Conservation (phyloP, 805 yeast genomes). For the Candida nanaspora region DNA sequence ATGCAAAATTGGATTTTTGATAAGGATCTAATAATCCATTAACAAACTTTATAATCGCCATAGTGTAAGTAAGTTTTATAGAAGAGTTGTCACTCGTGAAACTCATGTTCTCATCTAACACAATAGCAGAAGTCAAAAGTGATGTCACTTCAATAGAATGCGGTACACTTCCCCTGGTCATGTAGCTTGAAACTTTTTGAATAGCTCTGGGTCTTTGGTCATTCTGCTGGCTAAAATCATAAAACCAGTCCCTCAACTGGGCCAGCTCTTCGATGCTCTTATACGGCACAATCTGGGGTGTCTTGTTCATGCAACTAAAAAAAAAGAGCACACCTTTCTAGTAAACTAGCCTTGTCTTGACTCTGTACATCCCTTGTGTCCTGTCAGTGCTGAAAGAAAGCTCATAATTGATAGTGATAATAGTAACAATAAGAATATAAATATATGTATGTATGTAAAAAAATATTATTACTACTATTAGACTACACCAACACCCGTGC, state of each 20-base stretch:
- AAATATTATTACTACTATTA: no score
- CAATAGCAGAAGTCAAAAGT: slow-evolving; percentile 41
- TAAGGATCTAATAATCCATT: slow-evolving; percentile 85
- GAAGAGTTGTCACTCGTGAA: slow-evolving; percentile 5
- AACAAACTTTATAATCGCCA: slow-evolving; percentile 78
- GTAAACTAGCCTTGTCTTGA: no score
- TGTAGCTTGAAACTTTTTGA: slow-evolving; percentile 43
- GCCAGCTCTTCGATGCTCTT: slow-evolving; percentile 35
- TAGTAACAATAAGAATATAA: no score
- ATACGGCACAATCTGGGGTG: slow-evolving; percentile 27
- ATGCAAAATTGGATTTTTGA: slow-evolving; percentile 73
- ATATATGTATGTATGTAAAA: no score
- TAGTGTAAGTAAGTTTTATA: slow-evolving; percentile 51
- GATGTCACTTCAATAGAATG: slow-evolving; percentile 68
- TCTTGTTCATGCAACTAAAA: no score
- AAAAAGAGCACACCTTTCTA: no score
- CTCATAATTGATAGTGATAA: no score
- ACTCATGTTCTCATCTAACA: slow-evolving; percentile 29
- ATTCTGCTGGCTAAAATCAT: slow-evolving; percentile 22
- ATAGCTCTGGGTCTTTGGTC: slow-evolving; percentile 40
- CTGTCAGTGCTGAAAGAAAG: no score
- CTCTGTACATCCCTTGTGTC: no score
- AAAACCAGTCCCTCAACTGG: slow-evolving; percentile 45
- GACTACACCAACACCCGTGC: background rate
- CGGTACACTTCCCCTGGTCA: slow-evolving; percentile 58